These are phyloP conservation scores for Phytophthora hibernalis DNA, from an alignment of 352 stramenopile genomes.

Conservation along the genomic window DNA sequence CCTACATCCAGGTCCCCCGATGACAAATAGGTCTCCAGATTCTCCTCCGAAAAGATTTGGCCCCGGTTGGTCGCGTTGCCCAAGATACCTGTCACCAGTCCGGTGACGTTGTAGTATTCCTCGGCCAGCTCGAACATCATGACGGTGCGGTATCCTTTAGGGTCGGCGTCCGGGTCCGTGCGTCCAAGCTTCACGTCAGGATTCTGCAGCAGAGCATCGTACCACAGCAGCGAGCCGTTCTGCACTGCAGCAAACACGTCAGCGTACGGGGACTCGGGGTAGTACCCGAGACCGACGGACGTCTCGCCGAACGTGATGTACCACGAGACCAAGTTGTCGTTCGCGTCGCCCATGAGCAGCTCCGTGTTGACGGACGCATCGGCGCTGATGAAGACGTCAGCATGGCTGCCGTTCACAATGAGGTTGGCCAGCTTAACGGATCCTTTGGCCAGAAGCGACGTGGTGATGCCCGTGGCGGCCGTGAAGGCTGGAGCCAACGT, in stretches of 20 bases:
- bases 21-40: constrained; percentile 38
- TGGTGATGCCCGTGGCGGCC: constrained; percentile 36
- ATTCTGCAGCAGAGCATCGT: constrained; percentile 39
- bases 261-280: constrained; percentile 33
- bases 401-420: constrained; percentile 35
- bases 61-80: constrained; percentile 41
- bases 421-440: constrained; percentile 44
- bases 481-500: constrained; percentile 36
- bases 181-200: constrained; percentile 40
- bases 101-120: constrained; percentile 38
- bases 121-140: constrained; percentile 49
- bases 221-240: constrained; percentile 42
- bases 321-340: constrained; percentile 43
- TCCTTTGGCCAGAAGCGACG: constrained; percentile 38
- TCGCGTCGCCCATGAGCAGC: constrained; percentile 38
- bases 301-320: constrained; percentile 44
- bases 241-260: constrained; percentile 38
- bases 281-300: constrained; percentile 38
- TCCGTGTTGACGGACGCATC: constrained; percentile 41
- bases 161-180: constrained; percentile 39
- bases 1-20: constrained; percentile 39
- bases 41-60: constrained; percentile 47
- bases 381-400: constrained; percentile 47
- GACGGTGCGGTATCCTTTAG: constrained; percentile 44
- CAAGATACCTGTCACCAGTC: constrained; percentile 28